phyloP scores from a whole-genome alignment of 345 rosid genomes.

The Atalantia buxifolia region DNA sequence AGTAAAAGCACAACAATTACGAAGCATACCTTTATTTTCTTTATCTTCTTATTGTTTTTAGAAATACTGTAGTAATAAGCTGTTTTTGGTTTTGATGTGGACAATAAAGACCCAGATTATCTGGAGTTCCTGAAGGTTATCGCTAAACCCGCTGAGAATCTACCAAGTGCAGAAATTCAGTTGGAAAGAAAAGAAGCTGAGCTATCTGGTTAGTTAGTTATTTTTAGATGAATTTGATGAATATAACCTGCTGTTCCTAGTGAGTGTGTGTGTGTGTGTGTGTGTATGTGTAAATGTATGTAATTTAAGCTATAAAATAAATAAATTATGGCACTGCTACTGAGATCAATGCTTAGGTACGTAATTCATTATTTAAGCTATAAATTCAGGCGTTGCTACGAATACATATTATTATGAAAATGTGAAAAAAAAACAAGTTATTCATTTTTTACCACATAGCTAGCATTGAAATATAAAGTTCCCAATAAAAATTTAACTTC shows the following conservation, averaged over 20 bases:
- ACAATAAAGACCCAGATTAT: conserved; percentile 53
- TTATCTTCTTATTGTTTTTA: not conserved
- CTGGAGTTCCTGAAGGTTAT: conserved; percentile 60
- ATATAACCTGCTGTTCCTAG: not conserved
- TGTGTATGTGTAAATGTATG: too few species aligned
- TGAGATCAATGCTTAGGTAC: conserved; percentile 96
- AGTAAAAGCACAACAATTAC: not conserved
- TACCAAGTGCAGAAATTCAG: conserved; percentile 61
- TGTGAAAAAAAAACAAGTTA: too few species aligned
- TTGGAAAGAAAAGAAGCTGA: conserved; percentile 70
- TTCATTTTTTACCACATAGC: too few species aligned
- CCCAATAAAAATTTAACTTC: not conserved
- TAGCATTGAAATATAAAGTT: not conserved
- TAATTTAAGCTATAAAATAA: too few species aligned
- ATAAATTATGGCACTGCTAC: conserved; percentile 48
- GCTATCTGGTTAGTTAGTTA: conserved; percentile 43
- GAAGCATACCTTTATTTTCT: not conserved
- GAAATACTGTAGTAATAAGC: not conserved
- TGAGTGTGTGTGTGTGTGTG: too few species aligned
- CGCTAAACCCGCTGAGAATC: conserved; percentile 60
- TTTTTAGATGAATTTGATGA: not conserved
- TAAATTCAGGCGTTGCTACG: not conserved
- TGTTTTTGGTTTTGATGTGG: not conserved
- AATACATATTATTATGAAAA: too few species aligned
- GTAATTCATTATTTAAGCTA: not conserved